Percentiles rank a stretch among this genome's conserved stretches.
These are phyloP conservation scores for Kluyveromyces aestuarii DNA, from an alignment of 805 yeast genomes.

Conservation along the genomic window DNA sequence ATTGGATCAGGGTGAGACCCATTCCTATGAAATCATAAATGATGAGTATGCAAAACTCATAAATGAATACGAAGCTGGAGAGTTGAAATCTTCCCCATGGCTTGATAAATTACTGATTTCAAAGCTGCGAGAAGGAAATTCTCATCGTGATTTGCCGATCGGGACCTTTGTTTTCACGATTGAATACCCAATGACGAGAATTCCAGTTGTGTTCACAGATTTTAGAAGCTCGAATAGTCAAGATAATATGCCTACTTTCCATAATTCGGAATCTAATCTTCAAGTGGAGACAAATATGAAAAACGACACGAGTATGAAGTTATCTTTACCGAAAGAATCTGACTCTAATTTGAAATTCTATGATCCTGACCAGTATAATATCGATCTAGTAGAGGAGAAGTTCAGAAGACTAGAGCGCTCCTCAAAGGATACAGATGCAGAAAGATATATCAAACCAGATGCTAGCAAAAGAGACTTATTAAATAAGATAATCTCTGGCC, in stretches of 20 bases:
- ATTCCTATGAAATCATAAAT: conserved; percentile 21
- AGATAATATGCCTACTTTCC: conserved; percentile 29
- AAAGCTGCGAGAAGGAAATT: conserved; percentile 29
- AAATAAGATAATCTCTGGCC: conserved; percentile 56
- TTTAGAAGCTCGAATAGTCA: conserved; percentile 31
- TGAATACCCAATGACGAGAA: conserved; percentile 57
- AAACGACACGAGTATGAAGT: conserved; percentile 23
- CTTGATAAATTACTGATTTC: conserved; percentile 58
- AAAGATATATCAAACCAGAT: conserved; percentile 81
- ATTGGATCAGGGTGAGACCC: conserved; percentile 28
- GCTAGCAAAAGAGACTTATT: conserved; percentile 72
- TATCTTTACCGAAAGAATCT: conserved; percentile 18
- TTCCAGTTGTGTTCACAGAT: conserved; percentile 65
- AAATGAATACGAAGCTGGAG: conserved; percentile 61
- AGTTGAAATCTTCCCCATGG: conserved; percentile 57
- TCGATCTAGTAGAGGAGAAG: conserved; percentile 83
- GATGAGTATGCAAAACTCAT: conserved; percentile 40
- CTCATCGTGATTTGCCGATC: conserved; percentile 13
- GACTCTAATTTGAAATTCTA: conserved; percentile 36
- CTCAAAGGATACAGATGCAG: conserved; percentile 67
- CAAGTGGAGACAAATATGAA: conserved; percentile 19
- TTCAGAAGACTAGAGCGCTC: conserved; percentile 78
- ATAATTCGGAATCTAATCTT: conserved; percentile 38
- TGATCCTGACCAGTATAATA: conserved; percentile 60
- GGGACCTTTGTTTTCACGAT: conserved; percentile 35